A percentile compares a stretch with the other conserved stretches of the same genome.
Conservation (phyloP, 768 basidiomycete species). For the Hygrocybe coccinea region DNA sequence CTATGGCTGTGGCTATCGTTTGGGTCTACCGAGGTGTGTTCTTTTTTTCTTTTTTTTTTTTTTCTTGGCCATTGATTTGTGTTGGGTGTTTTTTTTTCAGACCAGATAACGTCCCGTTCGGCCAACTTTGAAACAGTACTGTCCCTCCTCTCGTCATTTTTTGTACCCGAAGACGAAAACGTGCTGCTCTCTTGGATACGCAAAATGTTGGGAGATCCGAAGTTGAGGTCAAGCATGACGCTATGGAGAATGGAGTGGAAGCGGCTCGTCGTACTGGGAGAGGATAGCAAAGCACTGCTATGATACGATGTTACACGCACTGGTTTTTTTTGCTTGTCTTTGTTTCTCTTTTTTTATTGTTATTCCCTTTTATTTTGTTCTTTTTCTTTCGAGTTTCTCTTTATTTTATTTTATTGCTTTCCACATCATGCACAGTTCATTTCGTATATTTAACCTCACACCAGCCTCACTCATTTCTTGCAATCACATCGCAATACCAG, state of each 20-base stretch:
- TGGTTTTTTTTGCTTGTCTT: not conserved
- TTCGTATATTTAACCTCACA: not conserved
- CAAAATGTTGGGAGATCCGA: constrained; percentile 51
- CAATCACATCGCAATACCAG: not conserved
- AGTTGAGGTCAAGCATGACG: constrained; percentile 62
- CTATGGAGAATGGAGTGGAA: constrained; percentile 82
- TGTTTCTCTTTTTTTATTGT: not conserved
- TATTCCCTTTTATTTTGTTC: too few relatives aligned
- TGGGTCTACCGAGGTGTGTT: constrained; percentile 83
- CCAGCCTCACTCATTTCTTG: not conserved
- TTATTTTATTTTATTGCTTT: not conserved
- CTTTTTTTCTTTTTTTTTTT: constrained; percentile 3
- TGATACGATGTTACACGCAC: too few relatives aligned
- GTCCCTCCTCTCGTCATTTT: constrained; percentile 88
- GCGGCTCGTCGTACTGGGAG: constrained; percentile 58
- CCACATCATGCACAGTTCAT: not conserved
- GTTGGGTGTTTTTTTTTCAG: constrained; percentile 44
- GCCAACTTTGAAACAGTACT: constrained; percentile 91
- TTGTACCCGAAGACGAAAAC: constrained; percentile 89
- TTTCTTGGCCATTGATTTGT: not conserved
- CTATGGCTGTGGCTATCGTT: constrained; percentile 80
- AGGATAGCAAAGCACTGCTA: constrained; percentile 56
- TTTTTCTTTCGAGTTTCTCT: too few relatives aligned
- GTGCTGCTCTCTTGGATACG: constrained; percentile 78
- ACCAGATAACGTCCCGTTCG: constrained; percentile 71